These are phyloP conservation scores for Hypoxylon sp. DNA, from an alignment of 2,329 filamentous ascomycete species.

Conservation along the genomic window DNA sequence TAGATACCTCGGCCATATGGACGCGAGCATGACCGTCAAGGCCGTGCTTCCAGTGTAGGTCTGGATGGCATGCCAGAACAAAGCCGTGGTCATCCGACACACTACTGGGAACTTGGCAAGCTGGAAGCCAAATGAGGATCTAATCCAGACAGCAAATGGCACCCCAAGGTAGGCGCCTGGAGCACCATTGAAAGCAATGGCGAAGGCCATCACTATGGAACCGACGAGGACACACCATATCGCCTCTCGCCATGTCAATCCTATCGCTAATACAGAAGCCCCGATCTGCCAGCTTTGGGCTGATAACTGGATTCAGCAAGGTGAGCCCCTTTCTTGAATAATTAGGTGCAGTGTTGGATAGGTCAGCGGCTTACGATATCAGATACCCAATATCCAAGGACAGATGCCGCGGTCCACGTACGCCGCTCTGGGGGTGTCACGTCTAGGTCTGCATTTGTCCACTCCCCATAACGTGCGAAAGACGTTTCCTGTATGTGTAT, in stretches of 20 bases:
- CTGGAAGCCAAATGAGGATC: slow-evolving; percentile 55
- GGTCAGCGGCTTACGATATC: slow-evolving; percentile 10
- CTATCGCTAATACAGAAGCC: slow-evolving; percentile 20
- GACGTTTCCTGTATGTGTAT: background rate
- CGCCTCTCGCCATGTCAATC: slow-evolving; percentile 25
- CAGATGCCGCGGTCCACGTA: slow-evolving; percentile 12
- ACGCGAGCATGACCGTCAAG: slow-evolving; percentile 53
- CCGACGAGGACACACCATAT: slow-evolving; percentile 21
- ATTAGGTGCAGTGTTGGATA: background rate
- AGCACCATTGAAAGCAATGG: slow-evolving; percentile 52
- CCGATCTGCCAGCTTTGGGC: slow-evolving; percentile 26
- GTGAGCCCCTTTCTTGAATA: background rate
- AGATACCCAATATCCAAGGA: slow-evolving; percentile 27
- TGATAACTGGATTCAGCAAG: slow-evolving; percentile 4
- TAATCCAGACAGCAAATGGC: slow-evolving; percentile 53
- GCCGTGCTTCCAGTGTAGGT: slow-evolving; percentile 53
- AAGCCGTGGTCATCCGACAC: slow-evolving; percentile 55
- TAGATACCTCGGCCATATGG: slow-evolving; percentile 60
- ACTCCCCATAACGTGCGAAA: slow-evolving; percentile 11
- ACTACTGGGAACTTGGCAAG: slow-evolving; percentile 54
- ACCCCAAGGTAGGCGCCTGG: slow-evolving; percentile 50
- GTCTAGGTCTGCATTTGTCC: slow-evolving; percentile 25
- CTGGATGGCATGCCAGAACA: slow-evolving; percentile 58
- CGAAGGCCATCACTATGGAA: slow-evolving; percentile 41
- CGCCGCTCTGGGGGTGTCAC: slow-evolving; percentile 19